Percentiles rank a stretch among this genome's conserved stretches.
phyloP scores from a whole-genome alignment of 2,329 filamentous ascomycete species.

The Akanthomyces dipterigenus region DNA sequence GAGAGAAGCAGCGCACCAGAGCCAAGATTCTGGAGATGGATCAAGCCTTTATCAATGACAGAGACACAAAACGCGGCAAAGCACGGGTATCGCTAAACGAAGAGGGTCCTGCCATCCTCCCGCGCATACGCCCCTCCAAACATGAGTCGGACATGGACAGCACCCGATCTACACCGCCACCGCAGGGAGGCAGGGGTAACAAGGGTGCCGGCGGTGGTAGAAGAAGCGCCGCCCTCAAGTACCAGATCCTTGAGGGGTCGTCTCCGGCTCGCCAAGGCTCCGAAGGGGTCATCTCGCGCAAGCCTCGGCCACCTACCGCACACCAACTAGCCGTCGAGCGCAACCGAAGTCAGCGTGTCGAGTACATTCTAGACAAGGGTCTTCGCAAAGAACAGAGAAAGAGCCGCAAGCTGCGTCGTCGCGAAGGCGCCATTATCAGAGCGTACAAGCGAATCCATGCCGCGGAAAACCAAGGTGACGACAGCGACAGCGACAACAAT shows the following conservation, averaged over 20 bases:
- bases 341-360: conserved; percentile 72
- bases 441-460: conserved; percentile 57
- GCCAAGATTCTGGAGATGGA: conserved; percentile 71
- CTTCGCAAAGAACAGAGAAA: conserved; percentile 59
- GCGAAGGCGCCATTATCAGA: conserved; percentile 60
- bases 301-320: conserved; percentile 69
- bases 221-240: conserved; percentile 46
- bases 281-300: conserved; percentile 50
- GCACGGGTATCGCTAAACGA: conserved; percentile 35
- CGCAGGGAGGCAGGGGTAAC: conserved; percentile 23
- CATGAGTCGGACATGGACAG: conserved; percentile 46
- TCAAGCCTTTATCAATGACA: conserved; percentile 59
- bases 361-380: conserved; percentile 72
- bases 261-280: conserved; percentile 50
- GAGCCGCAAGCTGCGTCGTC: conserved; percentile 53
- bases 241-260: conserved; percentile 54
- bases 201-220: conserved; percentile 22
- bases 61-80: conserved; percentile 51
- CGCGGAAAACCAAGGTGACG: conserved; percentile 49
- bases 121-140: conserved; percentile 56
- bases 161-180: conserved; percentile 37
- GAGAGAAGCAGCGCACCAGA: conserved; percentile 66
- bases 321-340: conserved; percentile 77
- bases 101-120: conserved; percentile 52
- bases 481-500: conserved; percentile 55